Percentiles rank a stretch among this genome's conserved stretches.
These are phyloP conservation scores for Rhodotorula graminis DNA, from an alignment of 768 basidiomycete genomes.

Conservation along the genomic window DNA sequence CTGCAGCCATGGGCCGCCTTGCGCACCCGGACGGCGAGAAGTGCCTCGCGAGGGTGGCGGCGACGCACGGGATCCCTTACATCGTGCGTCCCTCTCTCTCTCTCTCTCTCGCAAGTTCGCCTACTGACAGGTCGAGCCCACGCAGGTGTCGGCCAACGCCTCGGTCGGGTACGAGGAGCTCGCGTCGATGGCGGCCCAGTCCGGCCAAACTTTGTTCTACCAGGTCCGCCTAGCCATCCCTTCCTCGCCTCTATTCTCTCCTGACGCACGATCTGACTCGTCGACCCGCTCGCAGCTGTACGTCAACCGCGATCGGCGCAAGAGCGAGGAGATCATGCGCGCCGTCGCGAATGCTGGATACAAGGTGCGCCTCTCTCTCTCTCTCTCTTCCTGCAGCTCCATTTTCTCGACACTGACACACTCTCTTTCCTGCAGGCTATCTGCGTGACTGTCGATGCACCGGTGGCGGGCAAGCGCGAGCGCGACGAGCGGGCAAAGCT, in stretches of 20 bases:
- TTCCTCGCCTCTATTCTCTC: too few species aligned
- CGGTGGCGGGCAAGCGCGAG: conserved; percentile 76
- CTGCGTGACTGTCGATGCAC: conserved; percentile 84
- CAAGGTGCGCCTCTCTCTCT: conserved; percentile 47
- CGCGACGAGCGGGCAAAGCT: conserved; percentile 40
- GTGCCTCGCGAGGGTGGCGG: conserved; percentile 45
- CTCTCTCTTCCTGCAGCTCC: too few species aligned
- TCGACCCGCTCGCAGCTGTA: conserved; percentile 55
- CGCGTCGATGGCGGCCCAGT: conserved; percentile 24
- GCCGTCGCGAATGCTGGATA: conserved; percentile 65
- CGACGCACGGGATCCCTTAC: conserved; percentile 41
- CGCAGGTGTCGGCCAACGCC: conserved; percentile 49
- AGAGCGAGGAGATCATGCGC: conserved; percentile 65
- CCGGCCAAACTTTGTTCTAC: conserved; percentile 47
- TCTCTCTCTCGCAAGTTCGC: neutral
- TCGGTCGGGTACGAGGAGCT: conserved; percentile 47
- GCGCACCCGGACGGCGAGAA: conserved; percentile 48
- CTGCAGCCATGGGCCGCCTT: conserved; percentile 50
- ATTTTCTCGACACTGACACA: too few species aligned
- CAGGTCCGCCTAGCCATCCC: conserved; percentile 44
- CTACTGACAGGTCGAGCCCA: conserved; percentile 10
- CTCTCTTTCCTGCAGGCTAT: conserved; percentile 53
- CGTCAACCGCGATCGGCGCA: conserved; percentile 64
- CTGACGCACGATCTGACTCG: too few species aligned
- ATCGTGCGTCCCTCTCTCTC: conserved; percentile 21